A percentile compares a stretch with the other conserved stretches of the same genome.
Evolutionary conservation across 1,284 basidiomycete genomes (phyloP).

Genomic region (Cryptococcus sp.): DNA sequence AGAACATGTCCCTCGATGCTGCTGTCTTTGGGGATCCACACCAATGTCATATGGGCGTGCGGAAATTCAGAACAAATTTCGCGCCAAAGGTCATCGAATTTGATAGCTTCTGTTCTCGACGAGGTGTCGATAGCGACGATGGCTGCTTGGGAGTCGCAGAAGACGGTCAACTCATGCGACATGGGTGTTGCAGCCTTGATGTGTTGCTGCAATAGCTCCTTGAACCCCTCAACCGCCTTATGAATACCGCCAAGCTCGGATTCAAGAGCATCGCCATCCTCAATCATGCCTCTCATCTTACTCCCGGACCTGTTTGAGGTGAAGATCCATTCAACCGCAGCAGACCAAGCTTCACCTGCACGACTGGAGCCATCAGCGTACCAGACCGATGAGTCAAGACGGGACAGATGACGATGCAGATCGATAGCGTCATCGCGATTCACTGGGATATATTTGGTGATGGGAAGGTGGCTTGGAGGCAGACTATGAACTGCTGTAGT

Average conservation of each 20-base stretch:
- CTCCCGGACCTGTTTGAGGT: slow-evolving; percentile 39
- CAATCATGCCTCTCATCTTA: slow-evolving; percentile 45
- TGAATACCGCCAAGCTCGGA: slow-evolving; percentile 48
- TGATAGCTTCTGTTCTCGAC: slow-evolving; percentile 41
- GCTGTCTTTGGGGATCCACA: slow-evolving; percentile 46
- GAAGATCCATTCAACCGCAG: slow-evolving; percentile 50
- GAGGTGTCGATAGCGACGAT: slow-evolving; percentile 50
- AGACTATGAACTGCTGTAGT: slow-evolving; percentile 38
- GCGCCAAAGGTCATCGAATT: slow-evolving; percentile 46
- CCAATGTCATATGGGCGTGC: slow-evolving; percentile 44
- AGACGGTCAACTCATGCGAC: slow-evolving; percentile 48
- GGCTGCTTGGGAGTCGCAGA: slow-evolving; percentile 50
- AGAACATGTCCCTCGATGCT: slow-evolving; percentile 47
- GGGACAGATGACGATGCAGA: slow-evolving; percentile 44
- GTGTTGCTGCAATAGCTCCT: slow-evolving; percentile 38
- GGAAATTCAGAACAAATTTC: slow-evolving; percentile 45
- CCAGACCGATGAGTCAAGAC: slow-evolving; percentile 37
- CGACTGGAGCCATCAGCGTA: slow-evolving; percentile 50
- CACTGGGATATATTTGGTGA: slow-evolving; percentile 47
- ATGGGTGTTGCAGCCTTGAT: slow-evolving; percentile 40
- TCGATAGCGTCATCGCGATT: slow-evolving; percentile 44
- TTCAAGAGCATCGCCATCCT: slow-evolving; percentile 44
- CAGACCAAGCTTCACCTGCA: slow-evolving; percentile 51
- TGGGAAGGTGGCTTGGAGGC: slow-evolving; percentile 44
- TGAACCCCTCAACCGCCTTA: slow-evolving; percentile 51